phyloP scores from a whole-genome alignment of 768 basidiomycete species.

The Pholiota conissans region DNA sequence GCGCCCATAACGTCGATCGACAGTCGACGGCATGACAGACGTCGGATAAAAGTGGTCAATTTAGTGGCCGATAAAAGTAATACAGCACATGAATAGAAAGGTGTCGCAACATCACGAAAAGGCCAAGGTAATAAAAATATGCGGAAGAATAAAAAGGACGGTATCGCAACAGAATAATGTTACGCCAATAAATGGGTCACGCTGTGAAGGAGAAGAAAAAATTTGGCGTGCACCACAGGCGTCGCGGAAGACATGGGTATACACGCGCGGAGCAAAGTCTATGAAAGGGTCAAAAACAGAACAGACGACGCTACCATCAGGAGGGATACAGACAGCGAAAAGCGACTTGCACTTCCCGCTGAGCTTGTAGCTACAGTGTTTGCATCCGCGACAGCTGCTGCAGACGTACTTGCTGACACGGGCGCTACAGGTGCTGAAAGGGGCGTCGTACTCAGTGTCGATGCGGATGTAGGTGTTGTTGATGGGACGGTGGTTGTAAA shows the following conservation, averaged over 20 bases:
- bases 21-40: neutral
- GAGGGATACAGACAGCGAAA: neutral
- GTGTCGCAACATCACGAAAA: neutral
- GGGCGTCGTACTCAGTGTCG: neutral
- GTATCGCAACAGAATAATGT: neutral
- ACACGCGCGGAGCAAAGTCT: neutral
- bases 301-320: neutral
- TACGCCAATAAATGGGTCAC: neutral
- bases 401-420: neutral
- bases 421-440: no score
- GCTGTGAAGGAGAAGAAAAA: neutral
- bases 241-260: neutral
- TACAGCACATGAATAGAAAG: neutral
- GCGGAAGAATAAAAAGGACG: neutral
- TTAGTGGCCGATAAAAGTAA: neutral
- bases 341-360: neutral
- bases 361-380: conserved; percentile 6
- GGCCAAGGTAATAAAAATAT: neutral
- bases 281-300: conserved; percentile 2
- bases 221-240: neutral
- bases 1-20: neutral
- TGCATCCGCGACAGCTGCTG: neutral
- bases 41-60: no score
- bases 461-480: conserved; percentile 4
- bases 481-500: no score